A percentile compares a stretch with the other conserved stretches of the same genome.
Conservation (phyloP, 225 moss, liverwort and hornwort genomes). For the Pleurozium schreberi region DNA sequence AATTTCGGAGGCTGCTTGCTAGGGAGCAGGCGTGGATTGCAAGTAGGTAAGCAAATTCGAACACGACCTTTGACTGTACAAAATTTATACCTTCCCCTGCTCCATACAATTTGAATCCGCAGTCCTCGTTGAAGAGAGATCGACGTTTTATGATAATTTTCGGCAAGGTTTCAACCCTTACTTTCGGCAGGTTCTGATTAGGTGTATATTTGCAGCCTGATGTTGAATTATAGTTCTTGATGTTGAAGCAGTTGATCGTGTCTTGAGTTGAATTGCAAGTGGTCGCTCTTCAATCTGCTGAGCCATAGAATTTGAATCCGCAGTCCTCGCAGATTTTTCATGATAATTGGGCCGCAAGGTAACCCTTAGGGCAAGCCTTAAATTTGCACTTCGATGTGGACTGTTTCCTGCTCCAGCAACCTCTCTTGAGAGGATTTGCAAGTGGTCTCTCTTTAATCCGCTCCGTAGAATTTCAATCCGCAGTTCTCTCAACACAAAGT, state of each 20-base stretch:
- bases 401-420: not conserved
- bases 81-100: not conserved
- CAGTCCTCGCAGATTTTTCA: not conserved
- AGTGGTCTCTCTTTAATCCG: not conserved
- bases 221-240: not conserved
- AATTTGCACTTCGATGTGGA: not conserved
- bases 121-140: not conserved
- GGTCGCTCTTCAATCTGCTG: not conserved
- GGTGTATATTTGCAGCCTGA: not conserved
- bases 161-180: not conserved
- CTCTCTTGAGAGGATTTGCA: not conserved
- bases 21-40: not conserved
- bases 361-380: not conserved
- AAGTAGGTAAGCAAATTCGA: not conserved
- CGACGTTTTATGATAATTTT: not conserved
- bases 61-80: not conserved
- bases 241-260: not conserved
- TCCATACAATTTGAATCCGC: not conserved
- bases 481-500: not conserved
- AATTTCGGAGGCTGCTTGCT: not conserved
- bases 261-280: not conserved
- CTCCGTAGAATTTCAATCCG: not conserved
- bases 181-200: not conserved
- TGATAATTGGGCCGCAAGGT: not conserved
- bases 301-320: not conserved